Evolutionary conservation across 1,284 basidiomycete genomes (phyloP).

Genomic region (Puccinia brachypodii): DNA sequence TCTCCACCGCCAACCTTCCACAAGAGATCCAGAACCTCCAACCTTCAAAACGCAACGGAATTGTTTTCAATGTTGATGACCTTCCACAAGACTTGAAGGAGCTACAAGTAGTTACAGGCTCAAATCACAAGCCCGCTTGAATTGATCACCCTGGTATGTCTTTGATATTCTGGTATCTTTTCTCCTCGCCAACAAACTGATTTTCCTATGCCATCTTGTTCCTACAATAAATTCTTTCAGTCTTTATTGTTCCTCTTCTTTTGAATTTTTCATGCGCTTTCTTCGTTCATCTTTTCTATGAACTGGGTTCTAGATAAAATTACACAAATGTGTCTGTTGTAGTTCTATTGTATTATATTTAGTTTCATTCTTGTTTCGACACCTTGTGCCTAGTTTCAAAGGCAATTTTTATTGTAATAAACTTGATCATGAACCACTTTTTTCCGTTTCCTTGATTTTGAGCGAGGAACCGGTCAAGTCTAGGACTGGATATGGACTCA

Average conservation of each 20-base stretch:
- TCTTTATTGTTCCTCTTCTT: not conserved
- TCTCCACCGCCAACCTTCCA: no score
- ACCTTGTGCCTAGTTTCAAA: conserved; percentile 15
- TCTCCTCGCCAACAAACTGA: not conserved
- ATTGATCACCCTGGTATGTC: not conserved
- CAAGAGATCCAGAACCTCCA: no score
- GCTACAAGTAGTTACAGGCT: not conserved
- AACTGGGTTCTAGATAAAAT: not conserved
- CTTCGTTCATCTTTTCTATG: no score
- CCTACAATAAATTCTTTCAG: not conserved
- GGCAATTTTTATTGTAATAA: no score
- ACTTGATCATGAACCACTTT: no score
- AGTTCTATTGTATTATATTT: not conserved
- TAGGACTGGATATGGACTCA: no score
- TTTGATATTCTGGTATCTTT: not conserved
- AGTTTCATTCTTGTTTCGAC: not conserved
- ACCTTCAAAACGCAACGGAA: not conserved
- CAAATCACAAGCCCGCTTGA: not conserved
- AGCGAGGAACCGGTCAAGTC: no score
- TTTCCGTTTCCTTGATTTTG: no score
- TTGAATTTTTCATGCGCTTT: not conserved
- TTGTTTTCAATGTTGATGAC: not conserved
- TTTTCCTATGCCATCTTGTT: not conserved
- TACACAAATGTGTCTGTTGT: not conserved
- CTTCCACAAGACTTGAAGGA: not conserved